phyloP scores from a whole-genome alignment of 768 basidiomycete species.

The Tulasnella sp. region DNA sequence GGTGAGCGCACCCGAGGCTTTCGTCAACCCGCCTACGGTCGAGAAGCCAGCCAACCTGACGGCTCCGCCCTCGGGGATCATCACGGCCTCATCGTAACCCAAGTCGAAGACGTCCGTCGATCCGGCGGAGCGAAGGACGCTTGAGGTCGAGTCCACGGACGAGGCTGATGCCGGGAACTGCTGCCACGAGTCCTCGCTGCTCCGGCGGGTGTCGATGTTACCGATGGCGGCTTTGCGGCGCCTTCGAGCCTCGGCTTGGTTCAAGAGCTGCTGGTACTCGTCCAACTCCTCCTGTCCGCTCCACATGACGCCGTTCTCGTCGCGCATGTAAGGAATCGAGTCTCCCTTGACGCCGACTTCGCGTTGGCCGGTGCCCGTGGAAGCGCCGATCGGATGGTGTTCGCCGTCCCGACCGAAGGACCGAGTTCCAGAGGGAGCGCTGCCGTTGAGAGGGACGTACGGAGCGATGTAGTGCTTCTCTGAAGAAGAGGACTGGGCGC shows the following conservation, averaged over 20 bases:
- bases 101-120: constrained; percentile 2
- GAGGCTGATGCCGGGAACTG: not conserved
- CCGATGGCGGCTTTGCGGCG: not conserved
- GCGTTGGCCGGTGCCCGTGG: not conserved
- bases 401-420: constrained; percentile 7
- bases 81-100: constrained; percentile 9
- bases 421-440: constrained; percentile 8
- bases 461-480: constrained; percentile 10
- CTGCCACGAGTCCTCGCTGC: constrained; percentile 1
- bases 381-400: not conserved
- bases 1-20: not conserved
- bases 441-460: constrained; percentile 13
- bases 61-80: constrained; percentile 3
- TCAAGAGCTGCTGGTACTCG: constrained; percentile 5
- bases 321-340: constrained; percentile 4
- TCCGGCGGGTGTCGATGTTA: not conserved
- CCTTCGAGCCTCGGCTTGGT: not conserved
- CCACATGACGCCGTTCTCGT: constrained; percentile 9
- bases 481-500: not conserved
- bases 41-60: not conserved
- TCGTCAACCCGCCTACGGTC: not conserved
- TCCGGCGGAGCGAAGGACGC: not conserved
- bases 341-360: constrained; percentile 2
- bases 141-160: not conserved
- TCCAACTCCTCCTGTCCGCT: constrained; percentile 9